A percentile compares a stretch with the other conserved stretches of the same genome.
phyloP scores from a whole-genome alignment of 1,284 basidiomycete genomes.

The Sporisorium graminicola region DNA sequence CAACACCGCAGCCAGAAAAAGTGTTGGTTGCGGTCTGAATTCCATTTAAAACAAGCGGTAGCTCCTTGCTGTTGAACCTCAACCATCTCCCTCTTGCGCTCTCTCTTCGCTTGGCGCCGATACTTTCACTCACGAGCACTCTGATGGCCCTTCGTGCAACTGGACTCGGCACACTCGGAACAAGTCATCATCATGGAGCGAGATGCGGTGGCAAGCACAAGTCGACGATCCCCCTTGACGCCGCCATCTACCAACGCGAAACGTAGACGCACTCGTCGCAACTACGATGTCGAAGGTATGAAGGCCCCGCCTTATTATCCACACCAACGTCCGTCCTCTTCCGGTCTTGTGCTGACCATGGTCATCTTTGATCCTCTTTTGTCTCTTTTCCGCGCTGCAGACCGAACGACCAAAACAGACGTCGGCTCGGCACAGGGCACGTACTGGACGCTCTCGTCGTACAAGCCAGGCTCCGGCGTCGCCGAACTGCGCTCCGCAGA shows the following conservation, averaged over 20 bases:
- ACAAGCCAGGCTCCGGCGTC: constrained; percentile 95
- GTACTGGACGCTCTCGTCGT: constrained; percentile 96
- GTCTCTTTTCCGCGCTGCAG: constrained; percentile 14
- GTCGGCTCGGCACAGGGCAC: constrained; percentile 72
- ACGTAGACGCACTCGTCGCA: constrained; percentile 26
- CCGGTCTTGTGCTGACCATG: background rate
- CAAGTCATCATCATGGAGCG: constrained; percentile 23
- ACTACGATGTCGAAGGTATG: constrained; percentile 42
- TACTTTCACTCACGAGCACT: too few species aligned
- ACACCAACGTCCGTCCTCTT: background rate
- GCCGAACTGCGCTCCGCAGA: constrained; percentile 90
- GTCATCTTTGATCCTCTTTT: background rate
- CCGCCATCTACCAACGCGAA: constrained; percentile 7
- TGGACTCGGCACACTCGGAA: background rate
- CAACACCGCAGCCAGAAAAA: background rate
- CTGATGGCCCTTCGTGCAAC: background rate
- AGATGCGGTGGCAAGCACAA: constrained; percentile 23
- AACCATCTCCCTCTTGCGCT: background rate
- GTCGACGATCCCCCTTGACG: constrained; percentile 5
- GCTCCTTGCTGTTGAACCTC: background rate
- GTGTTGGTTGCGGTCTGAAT: constrained; percentile 10
- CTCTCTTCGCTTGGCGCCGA: too few species aligned
- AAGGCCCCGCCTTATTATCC: background rate
- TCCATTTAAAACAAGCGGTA: background rate
- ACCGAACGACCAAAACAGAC: constrained; percentile 60